These are phyloP conservation scores for Magnusiomyces ingens DNA, from an alignment of 1,139 yeast species.

Conservation along the genomic window DNA sequence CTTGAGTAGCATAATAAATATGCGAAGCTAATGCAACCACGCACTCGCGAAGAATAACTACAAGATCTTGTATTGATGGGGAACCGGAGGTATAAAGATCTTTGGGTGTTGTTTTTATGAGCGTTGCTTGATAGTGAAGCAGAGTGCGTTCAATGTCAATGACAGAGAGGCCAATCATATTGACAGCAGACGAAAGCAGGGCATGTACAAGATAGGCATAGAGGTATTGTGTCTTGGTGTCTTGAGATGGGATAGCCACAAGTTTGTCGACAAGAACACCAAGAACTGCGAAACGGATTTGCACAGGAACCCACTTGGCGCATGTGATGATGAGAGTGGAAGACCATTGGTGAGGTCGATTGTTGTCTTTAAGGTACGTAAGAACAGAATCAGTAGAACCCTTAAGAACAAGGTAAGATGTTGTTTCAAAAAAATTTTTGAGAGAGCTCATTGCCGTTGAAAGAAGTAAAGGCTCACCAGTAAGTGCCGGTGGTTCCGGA, in stretches of 20 bases:
- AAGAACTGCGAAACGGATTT: conserved; percentile 66
- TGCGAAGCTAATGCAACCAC: conserved; percentile 63
- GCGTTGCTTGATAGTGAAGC: conserved; percentile 43
- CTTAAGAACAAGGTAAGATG: conserved; percentile 33
- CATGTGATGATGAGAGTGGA: conserved; percentile 6
- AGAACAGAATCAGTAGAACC: conserved; percentile 32
- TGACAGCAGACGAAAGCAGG: conserved; percentile 69
- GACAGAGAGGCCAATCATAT: conserved; percentile 85
- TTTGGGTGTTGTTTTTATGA: conserved; percentile 27
- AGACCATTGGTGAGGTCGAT: conserved; percentile 17
- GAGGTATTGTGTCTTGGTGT: conserved; percentile 40
- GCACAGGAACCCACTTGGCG: conserved; percentile 75
- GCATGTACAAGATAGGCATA: conserved; percentile 54
- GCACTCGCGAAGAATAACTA: conserved; percentile 33
- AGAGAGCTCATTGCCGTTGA: conserved; percentile 28
- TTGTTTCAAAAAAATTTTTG: conserved; percentile 36
- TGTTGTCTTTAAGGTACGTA: conserved; percentile 27
- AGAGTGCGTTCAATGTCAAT: conserved; percentile 68
- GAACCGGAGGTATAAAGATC: conserved; percentile 7
- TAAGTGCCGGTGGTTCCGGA: conserved; percentile 8
- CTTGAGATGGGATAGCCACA: conserved; percentile 26
- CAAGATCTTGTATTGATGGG: conserved; percentile 15
- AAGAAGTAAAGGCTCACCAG: conserved; percentile 17
- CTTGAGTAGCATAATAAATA: conserved; percentile 71
- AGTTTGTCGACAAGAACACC: conserved; percentile 37